Evolutionary conservation across 495 filamentous ascomycete species (phyloP).

Genomic region (Symbiotaphrina buchneri): DNA sequence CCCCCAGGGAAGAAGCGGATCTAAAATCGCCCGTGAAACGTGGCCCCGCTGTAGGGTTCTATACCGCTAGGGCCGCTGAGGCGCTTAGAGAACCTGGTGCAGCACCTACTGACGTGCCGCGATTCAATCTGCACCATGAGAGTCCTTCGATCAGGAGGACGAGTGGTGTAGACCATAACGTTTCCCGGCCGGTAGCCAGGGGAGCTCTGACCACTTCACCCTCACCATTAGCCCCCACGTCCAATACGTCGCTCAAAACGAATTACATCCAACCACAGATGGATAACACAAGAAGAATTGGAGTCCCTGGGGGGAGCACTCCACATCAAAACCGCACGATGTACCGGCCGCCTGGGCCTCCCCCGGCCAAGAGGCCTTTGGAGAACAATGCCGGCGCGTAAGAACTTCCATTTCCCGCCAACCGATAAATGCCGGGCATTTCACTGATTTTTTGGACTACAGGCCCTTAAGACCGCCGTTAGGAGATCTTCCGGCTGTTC

Average conservation of each 20-base stretch:
- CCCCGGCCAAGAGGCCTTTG: background rate
- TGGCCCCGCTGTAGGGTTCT: conserved; percentile 36
- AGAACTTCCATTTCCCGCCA: background rate
- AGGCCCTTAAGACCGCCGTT: background rate
- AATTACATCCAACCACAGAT: conserved; percentile 5
- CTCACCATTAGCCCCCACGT: background rate
- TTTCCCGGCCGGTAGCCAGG: conserved; percentile 38
- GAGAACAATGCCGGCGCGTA: background rate
- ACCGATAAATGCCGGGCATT: background rate
- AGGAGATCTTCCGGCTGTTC: background rate
- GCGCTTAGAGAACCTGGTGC: conserved; percentile 10
- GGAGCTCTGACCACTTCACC: conserved; percentile 16
- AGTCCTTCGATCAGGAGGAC: conserved; percentile 79
- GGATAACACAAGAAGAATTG: conserved; percentile 3
- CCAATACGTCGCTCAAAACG: background rate
- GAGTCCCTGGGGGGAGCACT: conserved; percentile 4
- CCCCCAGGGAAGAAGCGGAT: conserved; percentile 1
- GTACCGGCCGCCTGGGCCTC: conserved; percentile 5
- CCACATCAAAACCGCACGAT: conserved; percentile 2
- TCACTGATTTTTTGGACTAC: background rate
- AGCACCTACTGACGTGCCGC: conserved; percentile 21
- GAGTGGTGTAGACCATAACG: conserved; percentile 64
- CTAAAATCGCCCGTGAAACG: conserved; percentile 1
- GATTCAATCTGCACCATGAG: conserved; percentile 65
- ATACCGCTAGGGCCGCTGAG: conserved; percentile 47